A percentile compares a stretch with the other conserved stretches of the same genome.
Evolutionary conservation across 441 rosid species (phyloP).

Genomic region (Euphorbia celastroides): DNA sequence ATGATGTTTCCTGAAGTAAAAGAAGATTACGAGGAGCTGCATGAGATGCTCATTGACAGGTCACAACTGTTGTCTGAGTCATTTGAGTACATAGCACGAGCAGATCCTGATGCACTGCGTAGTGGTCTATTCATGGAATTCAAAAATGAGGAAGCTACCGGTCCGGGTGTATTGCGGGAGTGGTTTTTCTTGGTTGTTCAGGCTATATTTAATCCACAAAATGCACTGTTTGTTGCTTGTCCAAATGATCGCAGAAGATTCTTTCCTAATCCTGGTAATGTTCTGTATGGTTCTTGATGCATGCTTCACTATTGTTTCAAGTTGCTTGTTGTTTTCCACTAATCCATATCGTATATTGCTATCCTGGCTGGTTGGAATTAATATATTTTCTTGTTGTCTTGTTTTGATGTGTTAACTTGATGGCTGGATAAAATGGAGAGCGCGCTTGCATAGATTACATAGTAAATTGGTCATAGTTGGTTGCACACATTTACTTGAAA

Average conservation of each 20-base stretch:
- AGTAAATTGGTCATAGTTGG: neutral
- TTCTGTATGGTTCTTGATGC: constrained; percentile 16
- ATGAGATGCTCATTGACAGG: constrained; percentile 95
- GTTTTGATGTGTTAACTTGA: neutral
- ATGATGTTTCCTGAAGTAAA: constrained; percentile 76
- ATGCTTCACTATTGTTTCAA: neutral
- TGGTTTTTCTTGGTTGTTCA: constrained; percentile 86
- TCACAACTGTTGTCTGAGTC: constrained; percentile 84
- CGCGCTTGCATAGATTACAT: neutral
- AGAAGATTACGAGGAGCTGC: constrained; percentile 81
- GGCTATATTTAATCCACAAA: constrained; percentile 58
- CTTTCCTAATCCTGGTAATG: constrained; percentile 85
- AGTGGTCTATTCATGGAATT: constrained; percentile 85
- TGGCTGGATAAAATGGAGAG: neutral
- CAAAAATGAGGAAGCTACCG: constrained; percentile 95
- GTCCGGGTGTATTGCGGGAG: constrained; percentile 87
- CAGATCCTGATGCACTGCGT: constrained; percentile 57
- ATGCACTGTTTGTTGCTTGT: constrained; percentile 68
- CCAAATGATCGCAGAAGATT: constrained; percentile 80
- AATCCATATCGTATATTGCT: neutral
- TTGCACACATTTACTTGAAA: neutral
- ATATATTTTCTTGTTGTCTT: neutral
- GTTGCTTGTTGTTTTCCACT: neutral
- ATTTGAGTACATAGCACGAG: constrained; percentile 57
- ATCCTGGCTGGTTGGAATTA: neutral